These are phyloP conservation scores for Vachellia collinsii DNA, from an alignment of 306 rosid species.

Conservation along the genomic window DNA sequence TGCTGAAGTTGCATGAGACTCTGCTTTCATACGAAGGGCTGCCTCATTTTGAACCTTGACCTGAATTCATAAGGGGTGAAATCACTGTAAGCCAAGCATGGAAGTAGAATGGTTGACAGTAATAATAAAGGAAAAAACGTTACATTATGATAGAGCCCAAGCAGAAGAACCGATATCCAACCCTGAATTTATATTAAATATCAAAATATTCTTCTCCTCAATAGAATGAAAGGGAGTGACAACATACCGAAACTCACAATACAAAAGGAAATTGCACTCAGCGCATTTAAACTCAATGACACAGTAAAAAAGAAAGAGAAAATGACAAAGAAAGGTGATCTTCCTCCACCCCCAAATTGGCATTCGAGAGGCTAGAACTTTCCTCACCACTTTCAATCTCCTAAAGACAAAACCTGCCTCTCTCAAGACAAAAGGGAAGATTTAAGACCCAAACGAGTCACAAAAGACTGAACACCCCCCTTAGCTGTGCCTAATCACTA, in stretches of 20 bases:
- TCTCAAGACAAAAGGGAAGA: not conserved
- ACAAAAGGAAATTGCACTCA: not conserved
- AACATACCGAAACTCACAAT: not conserved
- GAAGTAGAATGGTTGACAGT: conserved; percentile 14
- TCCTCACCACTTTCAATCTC: not conserved
- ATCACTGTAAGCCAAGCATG: conserved; percentile 14
- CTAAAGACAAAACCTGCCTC: not conserved
- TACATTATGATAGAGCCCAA: not conserved
- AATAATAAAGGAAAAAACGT: not conserved
- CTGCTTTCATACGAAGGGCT: conserved; percentile 71
- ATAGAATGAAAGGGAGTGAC: not conserved
- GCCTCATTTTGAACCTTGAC: conserved; percentile 73
- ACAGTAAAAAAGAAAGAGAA: not conserved
- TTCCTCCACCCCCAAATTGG: not conserved
- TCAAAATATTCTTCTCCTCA: not conserved
- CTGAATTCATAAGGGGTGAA: conserved; percentile 45
- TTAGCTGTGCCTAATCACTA: not conserved
- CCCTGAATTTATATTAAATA: not conserved
- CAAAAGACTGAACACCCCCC: not conserved
- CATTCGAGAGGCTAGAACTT: not conserved
- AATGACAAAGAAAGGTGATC: not conserved
- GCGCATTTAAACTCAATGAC: not conserved
- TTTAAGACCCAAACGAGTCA: not conserved
- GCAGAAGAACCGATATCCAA: not conserved
- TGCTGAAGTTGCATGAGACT: conserved; percentile 64